These are phyloP conservation scores for Coemansia furcata DNA, from an alignment of 192 early-diverging fungal species.

Conservation along the genomic window DNA sequence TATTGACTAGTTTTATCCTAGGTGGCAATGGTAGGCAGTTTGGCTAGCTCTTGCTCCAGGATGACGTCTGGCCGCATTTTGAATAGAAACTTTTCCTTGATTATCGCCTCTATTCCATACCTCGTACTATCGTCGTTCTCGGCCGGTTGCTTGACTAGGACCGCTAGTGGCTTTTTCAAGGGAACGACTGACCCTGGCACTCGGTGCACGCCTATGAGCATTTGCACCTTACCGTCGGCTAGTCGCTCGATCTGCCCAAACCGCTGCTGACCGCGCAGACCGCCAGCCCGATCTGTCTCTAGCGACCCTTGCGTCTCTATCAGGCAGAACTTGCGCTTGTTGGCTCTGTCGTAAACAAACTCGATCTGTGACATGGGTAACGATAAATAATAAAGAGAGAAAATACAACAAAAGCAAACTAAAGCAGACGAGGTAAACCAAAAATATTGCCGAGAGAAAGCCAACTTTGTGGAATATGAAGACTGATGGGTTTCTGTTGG, in stretches of 20 bases:
- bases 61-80: conserved; percentile 44
- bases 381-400: neutral
- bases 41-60: conserved; percentile 15
- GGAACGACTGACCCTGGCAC: conserved; percentile 27
- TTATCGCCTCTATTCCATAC: conserved; percentile 34
- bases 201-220: conserved; percentile 44
- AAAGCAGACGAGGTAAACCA: neutral
- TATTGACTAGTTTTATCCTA: neutral
- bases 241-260: conserved; percentile 41
- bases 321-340: conserved; percentile 38
- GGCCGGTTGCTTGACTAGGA: conserved; percentile 18
- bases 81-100: conserved; percentile 50
- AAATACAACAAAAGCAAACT: neutral
- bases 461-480: neutral
- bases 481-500: neutral
- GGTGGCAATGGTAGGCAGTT: neutral
- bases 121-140: neutral
- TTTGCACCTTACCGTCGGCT: conserved; percentile 23
- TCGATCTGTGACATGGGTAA: conserved; percentile 42
- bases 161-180: conserved; percentile 42
- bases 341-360: conserved; percentile 24
- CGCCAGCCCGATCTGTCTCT: conserved; percentile 38
- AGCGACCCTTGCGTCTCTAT: conserved; percentile 47
- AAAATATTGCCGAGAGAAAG: neutral
- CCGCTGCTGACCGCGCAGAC: conserved; percentile 34